Percentiles rank a stretch among this genome's conserved stretches.
phyloP scores from a whole-genome alignment of 2,329 filamentous ascomycete genomes.

The Botryotinia convoluta region DNA sequence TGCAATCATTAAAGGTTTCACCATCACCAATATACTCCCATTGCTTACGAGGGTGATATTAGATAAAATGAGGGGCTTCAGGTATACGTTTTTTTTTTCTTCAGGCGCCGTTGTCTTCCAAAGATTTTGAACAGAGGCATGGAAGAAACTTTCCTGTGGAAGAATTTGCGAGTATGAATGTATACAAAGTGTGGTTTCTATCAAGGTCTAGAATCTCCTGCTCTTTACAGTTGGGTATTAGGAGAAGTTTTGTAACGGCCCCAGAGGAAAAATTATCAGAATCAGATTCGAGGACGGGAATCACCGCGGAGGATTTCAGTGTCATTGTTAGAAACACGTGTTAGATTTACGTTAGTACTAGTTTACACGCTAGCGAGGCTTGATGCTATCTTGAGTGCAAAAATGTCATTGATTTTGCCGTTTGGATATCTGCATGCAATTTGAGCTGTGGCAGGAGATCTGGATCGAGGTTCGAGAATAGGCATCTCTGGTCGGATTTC shows the following conservation, averaged over 20 bases:
- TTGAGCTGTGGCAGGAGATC: not conserved
- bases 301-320: not conserved
- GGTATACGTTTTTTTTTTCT: too few relatives aligned
- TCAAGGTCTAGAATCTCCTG: not conserved
- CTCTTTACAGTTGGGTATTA: not conserved
- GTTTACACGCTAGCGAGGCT: not conserved
- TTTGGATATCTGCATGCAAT: not conserved
- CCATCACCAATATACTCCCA: not conserved
- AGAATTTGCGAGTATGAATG: not conserved
- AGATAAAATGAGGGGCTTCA: not conserved
- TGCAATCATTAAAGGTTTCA: not conserved
- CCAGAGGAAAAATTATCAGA: too few relatives aligned
- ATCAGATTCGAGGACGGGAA: not conserved
- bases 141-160: accelerated
- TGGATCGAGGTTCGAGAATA: not conserved
- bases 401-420: not conserved
- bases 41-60: not conserved
- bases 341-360: not conserved
- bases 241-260: too few relatives aligned
- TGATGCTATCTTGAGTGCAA: not conserved
- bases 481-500: too few relatives aligned
- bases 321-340: not conserved
- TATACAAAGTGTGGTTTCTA: not conserved
- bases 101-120: not conserved
- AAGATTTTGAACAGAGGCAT: too few relatives aligned